These are phyloP conservation scores for Dactylellina cionopaga DNA, from an alignment of 2,329 filamentous ascomycete genomes.

Conservation along the genomic window DNA sequence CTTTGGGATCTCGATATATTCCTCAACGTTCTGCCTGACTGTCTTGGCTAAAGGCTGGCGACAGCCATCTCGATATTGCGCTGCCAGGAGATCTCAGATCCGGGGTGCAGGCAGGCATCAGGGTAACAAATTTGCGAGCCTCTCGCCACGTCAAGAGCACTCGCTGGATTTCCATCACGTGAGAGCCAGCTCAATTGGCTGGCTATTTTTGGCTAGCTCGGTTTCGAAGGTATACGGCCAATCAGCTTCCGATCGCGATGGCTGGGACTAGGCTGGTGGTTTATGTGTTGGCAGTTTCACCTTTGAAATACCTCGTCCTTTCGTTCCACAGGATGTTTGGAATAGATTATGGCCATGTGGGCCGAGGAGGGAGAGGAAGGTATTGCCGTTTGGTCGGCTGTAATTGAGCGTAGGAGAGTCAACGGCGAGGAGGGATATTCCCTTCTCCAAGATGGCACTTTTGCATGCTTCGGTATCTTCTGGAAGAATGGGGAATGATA, in stretches of 20 bases:
- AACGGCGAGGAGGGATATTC: conserved; percentile 2
- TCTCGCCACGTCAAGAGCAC: conserved; percentile 12
- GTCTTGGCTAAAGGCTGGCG: background rate
- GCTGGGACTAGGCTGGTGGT: conserved; percentile 1
- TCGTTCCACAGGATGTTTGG: conserved; percentile 9
- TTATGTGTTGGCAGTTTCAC: conserved; percentile 50
- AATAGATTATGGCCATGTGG: conserved; percentile 3
- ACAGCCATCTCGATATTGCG: background rate
- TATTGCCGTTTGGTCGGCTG: conserved; percentile 22
- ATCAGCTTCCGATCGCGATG: conserved; percentile 25
- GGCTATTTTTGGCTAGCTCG: conserved; percentile 39
- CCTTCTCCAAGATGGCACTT: no score
- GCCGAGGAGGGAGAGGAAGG: conserved; percentile 7
- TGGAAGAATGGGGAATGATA: conserved; percentile 10
- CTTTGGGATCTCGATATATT: background rate
- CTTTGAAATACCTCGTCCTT: conserved; percentile 6
- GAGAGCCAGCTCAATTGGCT: conserved; percentile 34
- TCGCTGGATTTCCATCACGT: conserved; percentile 27
- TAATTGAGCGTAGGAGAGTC: conserved; percentile 3
- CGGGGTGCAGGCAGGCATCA: conserved; percentile 6
- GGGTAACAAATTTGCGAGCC: background rate
- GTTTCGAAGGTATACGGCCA: conserved; percentile 9
- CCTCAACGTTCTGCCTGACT: background rate
- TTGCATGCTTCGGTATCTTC: conserved; percentile 49
- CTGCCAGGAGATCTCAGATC: conserved; percentile 33